Base-by-base conservation (phyloP, 768 basidiomycete genomes). In the Russula foetens region DNA sequence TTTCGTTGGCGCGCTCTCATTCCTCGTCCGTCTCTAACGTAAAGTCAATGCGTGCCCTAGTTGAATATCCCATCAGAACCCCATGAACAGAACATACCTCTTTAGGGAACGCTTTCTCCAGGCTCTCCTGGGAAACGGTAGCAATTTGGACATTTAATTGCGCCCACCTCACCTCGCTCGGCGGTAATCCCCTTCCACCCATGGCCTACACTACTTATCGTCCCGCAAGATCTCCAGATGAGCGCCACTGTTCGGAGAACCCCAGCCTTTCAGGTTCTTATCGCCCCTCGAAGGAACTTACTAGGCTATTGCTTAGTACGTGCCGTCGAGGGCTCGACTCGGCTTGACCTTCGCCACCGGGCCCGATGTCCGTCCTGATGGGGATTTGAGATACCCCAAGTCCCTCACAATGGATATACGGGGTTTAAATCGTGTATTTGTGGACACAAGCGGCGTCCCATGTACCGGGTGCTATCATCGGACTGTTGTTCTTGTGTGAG, bases 31-130 rank as follows among this genome's bases (percentile, higher is more conserved):
- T 50, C 24, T 65, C 44, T n/a, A n/a, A 65, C 63, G 65, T 66
- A 63, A 66, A 46, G 33, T 21, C 50, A 35, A 23, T 53, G 26
- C 31, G 47, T 63, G 53, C 26, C 53, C 39, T 44, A 24, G 38
- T 58, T 46, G 62, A 50, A 63, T 47, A 57, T 56, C 63, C n/a
- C 58, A 66, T 66, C 65, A 66, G 65, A 66, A 66, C 56, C 45
- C 63, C 53, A 41, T 55, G 49, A 48, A 50, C 57, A 54, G 60
- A 63, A 56, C 52, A 38, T 33, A 29, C 63, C 53, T 31, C 50
- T 56, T 52, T 58, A 53, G 61, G 61, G 29, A 63, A 41, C 51
- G 29, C 44, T 24, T 53, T 63, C 53, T 49, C 63, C 41, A 52
- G 53, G 45, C 55, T 47, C 4, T 41, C 54, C 59, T 63, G 49